Conservation (phyloP, 1,284 basidiomycete species). For the Irpex sp. region DNA sequence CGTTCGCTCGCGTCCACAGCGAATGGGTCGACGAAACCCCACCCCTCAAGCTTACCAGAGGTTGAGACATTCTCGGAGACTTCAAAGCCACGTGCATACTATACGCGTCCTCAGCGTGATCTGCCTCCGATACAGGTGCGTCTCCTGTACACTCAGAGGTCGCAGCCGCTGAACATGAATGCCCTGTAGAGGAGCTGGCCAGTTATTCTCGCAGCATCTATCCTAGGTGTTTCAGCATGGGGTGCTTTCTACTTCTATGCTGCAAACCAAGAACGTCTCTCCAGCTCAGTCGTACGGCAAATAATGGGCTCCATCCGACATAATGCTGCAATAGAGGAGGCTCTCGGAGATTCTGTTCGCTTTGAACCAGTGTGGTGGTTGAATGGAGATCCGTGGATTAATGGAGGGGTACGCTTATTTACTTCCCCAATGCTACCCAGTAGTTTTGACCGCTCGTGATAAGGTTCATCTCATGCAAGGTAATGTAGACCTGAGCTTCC, state of each 20-base stretch:
- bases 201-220: conserved; percentile 43
- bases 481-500: conserved; percentile 72
- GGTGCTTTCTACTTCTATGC: conserved; percentile 62
- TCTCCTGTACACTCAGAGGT: neutral
- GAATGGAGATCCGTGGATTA: conserved; percentile 71
- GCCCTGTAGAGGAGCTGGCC: conserved; percentile 53
- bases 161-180: neutral
- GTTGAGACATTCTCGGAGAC: conserved; percentile 31
- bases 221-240: conserved; percentile 61
- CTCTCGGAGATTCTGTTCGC: conserved; percentile 65
- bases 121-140: conserved; percentile 41
- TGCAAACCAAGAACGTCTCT: conserved; percentile 73
- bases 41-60: conserved; percentile 20
- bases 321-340: conserved; percentile 43
- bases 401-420: conserved; percentile 51
- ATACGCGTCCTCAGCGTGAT: conserved; percentile 34
- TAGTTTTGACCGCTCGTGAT: neutral
- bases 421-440: neutral
- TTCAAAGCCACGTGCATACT: conserved; percentile 32
- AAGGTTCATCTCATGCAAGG: conserved; percentile 74
- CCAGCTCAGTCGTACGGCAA: conserved; percentile 71
- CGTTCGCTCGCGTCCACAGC: neutral
- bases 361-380: conserved; percentile 74
- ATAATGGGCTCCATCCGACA: conserved; percentile 57
- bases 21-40: neutral